phyloP scores from a whole-genome alignment of 1,139 yeast genomes.

The Diutina siamensis region DNA sequence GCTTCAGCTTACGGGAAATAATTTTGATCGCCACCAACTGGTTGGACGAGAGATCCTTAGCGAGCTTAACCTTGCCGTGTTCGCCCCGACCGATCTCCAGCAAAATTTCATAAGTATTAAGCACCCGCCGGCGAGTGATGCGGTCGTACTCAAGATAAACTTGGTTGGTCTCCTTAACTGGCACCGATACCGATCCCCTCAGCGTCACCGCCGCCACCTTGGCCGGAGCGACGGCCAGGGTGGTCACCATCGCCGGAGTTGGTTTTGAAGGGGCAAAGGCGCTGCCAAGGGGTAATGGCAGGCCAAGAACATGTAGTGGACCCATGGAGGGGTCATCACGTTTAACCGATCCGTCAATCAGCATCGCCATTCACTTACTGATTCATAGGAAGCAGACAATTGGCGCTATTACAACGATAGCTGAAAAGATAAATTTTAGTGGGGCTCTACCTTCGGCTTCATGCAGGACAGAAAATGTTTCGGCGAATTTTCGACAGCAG shows the following conservation, averaged over 20 bases:
- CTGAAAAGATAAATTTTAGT: too few species aligned
- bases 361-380: not conserved
- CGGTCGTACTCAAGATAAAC: conserved; percentile 87
- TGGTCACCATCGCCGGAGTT: conserved; percentile 1
- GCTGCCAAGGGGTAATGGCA: conserved; percentile 1
- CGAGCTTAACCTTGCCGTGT: conserved; percentile 94
- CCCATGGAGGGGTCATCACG: not conserved
- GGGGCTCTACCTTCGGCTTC: too few species aligned
- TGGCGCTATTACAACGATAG: too few species aligned
- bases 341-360: conserved; percentile 5
- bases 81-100: conserved; percentile 90
- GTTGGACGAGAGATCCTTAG: conserved; percentile 56
- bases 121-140: conserved; percentile 64
- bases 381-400: not conserved
- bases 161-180: conserved; percentile 73
- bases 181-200: conserved; percentile 7
- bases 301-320: conserved; percentile 1
- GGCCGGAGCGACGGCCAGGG: not conserved
- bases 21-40: conserved; percentile 88
- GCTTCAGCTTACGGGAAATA: conserved; percentile 61
- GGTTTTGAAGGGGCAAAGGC: not conserved
- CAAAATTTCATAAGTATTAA: conserved; percentile 85
- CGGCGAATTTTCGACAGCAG: too few species aligned
- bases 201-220: not conserved
- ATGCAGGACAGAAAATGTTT: too few species aligned